These are phyloP conservation scores for Lachnellula arida DNA, from an alignment of 2,329 filamentous ascomycete genomes.

Conservation along the genomic window DNA sequence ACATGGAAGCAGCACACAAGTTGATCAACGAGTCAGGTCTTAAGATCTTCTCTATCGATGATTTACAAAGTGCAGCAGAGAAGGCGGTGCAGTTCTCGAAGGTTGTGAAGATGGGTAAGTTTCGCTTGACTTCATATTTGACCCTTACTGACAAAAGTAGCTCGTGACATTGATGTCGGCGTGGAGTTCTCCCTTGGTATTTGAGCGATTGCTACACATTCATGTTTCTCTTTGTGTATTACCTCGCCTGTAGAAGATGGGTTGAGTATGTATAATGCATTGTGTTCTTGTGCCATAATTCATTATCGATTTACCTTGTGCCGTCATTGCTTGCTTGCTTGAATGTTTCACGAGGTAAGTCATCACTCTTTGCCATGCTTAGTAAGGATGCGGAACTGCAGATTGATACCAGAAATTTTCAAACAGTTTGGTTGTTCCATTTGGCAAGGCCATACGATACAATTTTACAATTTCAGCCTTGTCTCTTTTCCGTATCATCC, in stretches of 20 bases:
- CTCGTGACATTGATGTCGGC: slow-evolving; percentile 93
- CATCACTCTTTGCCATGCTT: too few species aligned
- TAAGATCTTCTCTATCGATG: slow-evolving; percentile 99
- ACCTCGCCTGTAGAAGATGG: slow-evolving; percentile 25
- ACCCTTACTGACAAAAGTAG: slow-evolving; percentile 40
- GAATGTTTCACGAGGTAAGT: too few species aligned
- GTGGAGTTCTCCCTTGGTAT: slow-evolving; percentile 95
- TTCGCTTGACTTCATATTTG: neutral
- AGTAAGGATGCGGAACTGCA: too few species aligned
- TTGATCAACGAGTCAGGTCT: slow-evolving; percentile 93
- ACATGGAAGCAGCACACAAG: slow-evolving; percentile 92
- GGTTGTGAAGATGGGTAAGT: slow-evolving; percentile 94
- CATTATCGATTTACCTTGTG: neutral
- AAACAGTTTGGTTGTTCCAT: too few species aligned
- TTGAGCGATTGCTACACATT: slow-evolving; percentile 39
- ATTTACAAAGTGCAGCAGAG: slow-evolving; percentile 94
- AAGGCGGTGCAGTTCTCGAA: slow-evolving; percentile 99
- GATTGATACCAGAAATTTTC: too few species aligned
- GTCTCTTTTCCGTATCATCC: too few species aligned
- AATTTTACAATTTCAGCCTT: too few species aligned
- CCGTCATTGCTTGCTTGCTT: neutral
- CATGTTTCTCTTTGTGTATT: slow-evolving; percentile 29
- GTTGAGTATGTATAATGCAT: slow-evolving; percentile 32
- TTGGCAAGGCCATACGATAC: too few species aligned
- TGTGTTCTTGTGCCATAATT: slow-evolving; percentile 6